These are phyloP conservation scores for Penicillium sp. DNA, from an alignment of 2,329 filamentous ascomycete species.

Conservation along the genomic window DNA sequence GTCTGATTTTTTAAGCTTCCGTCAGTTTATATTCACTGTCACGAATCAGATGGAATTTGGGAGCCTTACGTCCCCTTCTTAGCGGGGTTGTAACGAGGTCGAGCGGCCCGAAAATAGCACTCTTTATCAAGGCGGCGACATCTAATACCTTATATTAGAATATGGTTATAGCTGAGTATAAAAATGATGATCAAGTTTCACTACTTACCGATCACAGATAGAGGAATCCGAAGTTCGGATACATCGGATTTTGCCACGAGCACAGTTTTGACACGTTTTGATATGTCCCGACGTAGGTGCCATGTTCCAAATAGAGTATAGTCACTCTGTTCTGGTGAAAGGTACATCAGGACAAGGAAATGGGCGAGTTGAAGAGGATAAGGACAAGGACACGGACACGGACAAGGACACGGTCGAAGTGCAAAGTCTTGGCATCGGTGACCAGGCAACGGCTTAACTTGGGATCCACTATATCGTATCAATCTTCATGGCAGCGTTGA, in stretches of 20 bases:
- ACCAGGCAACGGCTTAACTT: background rate
- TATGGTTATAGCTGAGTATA: background rate
- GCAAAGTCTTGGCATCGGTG: background rate
- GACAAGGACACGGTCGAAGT: background rate
- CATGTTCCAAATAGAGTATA: slow-evolving; percentile 1
- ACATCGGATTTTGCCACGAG: slow-evolving; percentile 14
- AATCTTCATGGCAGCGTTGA: background rate
- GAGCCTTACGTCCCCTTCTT: slow-evolving; percentile 12
- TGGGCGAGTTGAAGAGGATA: background rate
- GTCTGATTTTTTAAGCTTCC: background rate
- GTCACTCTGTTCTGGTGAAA: background rate
- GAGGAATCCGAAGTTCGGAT: slow-evolving; percentile 4
- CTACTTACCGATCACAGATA: slow-evolving; percentile 13
- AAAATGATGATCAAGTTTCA: background rate
- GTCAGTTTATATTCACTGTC: background rate
- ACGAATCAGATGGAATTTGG: background rate
- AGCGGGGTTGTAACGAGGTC: slow-evolving; percentile 8
- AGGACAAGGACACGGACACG: background rate
- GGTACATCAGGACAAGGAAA: background rate
- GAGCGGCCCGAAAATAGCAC: slow-evolving; percentile 15
- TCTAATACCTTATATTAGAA: background rate
- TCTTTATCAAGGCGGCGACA: slow-evolving; percentile 13
- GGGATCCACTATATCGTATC: background rate
- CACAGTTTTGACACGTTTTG: slow-evolving; percentile 15
- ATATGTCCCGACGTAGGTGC: background rate